Evolutionary conservation across 306 rosid species (phyloP).

Genomic region (Quercus agrifolia): DNA sequence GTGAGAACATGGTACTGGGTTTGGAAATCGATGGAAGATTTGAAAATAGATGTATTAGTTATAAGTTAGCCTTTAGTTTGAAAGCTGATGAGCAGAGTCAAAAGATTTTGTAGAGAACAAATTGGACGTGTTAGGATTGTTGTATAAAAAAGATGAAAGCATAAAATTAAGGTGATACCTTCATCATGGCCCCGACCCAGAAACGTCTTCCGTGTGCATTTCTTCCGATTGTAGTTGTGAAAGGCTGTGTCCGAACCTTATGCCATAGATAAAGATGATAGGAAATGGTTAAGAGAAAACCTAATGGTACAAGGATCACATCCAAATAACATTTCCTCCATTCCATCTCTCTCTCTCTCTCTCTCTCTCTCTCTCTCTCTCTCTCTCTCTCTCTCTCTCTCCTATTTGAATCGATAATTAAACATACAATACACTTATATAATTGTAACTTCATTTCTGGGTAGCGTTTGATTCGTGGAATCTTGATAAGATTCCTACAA

Average conservation of each 20-base stretch:
- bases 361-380: too few species aligned
- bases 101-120: neutral
- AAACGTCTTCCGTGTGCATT: constrained; percentile 50
- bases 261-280: constrained; percentile 76
- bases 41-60: too few species aligned
- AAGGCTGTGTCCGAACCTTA: constrained; percentile 47
- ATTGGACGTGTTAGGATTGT: neutral
- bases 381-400: neutral
- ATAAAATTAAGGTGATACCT: constrained; percentile 31
- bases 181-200: constrained; percentile 58
- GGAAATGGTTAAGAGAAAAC: constrained; percentile 33
- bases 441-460: neutral
- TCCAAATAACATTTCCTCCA: constrained; percentile 59
- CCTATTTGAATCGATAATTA: neutral
- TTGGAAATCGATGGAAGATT: too few species aligned
- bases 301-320: constrained; percentile 56
- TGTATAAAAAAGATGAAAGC: neutral
- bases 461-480: too few species aligned
- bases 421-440: neutral
- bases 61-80: neutral
- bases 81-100: neutral
- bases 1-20: too few species aligned
- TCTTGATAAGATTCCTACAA: too few species aligned
- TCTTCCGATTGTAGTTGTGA: constrained; percentile 61
- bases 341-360: constrained; percentile 27